Evolutionary conservation across 2,329 filamentous ascomycete species (phyloP).

Genomic region (Stylonectria norvegica): DNA sequence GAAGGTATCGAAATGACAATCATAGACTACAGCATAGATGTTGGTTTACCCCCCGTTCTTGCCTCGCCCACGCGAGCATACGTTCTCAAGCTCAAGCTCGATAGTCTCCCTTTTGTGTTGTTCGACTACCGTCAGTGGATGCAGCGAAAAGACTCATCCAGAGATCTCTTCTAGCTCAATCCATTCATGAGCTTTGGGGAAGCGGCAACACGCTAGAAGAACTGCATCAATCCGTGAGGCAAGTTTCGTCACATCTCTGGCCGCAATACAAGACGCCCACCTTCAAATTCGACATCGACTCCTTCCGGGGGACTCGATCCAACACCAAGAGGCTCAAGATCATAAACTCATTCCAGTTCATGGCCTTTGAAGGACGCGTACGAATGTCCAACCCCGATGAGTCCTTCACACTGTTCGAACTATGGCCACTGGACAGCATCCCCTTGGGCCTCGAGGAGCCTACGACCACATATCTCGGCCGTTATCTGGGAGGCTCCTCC

Average conservation of each 20-base stretch:
- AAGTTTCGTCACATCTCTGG: constrained; percentile 63
- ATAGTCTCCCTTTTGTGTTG: constrained; percentile 82
- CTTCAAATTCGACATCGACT: constrained; percentile 83
- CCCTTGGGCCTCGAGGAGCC: constrained; percentile 51
- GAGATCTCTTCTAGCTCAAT: constrained; percentile 77
- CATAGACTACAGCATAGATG: constrained; percentile 69
- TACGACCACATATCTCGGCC: constrained; percentile 64
- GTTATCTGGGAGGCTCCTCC: constrained; percentile 63
- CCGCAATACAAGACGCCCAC: constrained; percentile 57
- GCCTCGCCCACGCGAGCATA: constrained; percentile 10
- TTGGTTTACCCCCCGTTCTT: constrained; percentile 45
- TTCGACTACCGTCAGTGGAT: constrained; percentile 62
- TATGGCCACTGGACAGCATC: constrained; percentile 61
- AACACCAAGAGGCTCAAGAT: constrained; percentile 63
- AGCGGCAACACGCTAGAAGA: constrained; percentile 61
- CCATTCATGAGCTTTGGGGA: constrained; percentile 89
- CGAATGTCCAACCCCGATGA: constrained; percentile 69
- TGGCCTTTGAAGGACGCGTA: constrained; percentile 76
- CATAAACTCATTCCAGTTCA: constrained; percentile 77
- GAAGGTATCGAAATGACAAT: constrained; percentile 67
- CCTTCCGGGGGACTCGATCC: constrained; percentile 71
- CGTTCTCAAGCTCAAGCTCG: constrained; percentile 15
- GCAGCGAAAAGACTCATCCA: constrained; percentile 65
- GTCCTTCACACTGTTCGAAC: constrained; percentile 77
- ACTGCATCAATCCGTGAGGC: constrained; percentile 64